Evolutionary conservation across 148 eudicot genomes (phyloP).

Genomic region (Camellia sinensis): DNA sequence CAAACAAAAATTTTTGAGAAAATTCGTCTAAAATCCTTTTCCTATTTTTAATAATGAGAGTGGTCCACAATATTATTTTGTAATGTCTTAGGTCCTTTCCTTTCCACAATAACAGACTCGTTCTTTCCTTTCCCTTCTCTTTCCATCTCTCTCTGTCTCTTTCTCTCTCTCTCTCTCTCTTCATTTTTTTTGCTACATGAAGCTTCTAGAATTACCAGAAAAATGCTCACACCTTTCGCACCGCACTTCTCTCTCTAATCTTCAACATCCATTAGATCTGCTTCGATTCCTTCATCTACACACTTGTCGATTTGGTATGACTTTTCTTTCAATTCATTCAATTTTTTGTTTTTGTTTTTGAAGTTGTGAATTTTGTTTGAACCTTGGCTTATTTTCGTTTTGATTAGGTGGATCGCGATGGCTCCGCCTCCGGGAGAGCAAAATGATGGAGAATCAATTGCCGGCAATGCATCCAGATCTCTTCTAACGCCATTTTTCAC

Average conservation of each 20-base stretch:
- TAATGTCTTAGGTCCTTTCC: too few relatives aligned
- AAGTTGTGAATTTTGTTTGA: not conserved
- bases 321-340: too few relatives aligned
- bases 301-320: not conserved
- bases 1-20: too few relatives aligned
- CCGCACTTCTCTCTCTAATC: not conserved
- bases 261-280: not conserved
- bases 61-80: too few relatives aligned
- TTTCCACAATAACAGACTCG: conserved; percentile 13
- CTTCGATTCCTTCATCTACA: not conserved
- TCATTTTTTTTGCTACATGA: not conserved
- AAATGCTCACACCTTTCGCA: not conserved
- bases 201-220: conserved; percentile 18
- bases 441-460: conserved; percentile 34
- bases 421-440: conserved; percentile 40
- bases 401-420: conserved; percentile 23
- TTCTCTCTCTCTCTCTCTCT: conserved; percentile 8
- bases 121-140: conserved; percentile 24
- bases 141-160: not conserved
- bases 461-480: conserved; percentile 41
- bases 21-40: too few relatives aligned
- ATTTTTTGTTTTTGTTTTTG: not conserved
- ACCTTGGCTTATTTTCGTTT: not conserved
- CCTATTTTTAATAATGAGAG: too few relatives aligned
- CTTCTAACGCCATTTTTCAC: conserved; percentile 84